A percentile compares a stretch with the other conserved stretches of the same genome.
Evolutionary conservation across 495 filamentous ascomycete genomes (phyloP).

Genomic region (Penicillium canescens): DNA sequence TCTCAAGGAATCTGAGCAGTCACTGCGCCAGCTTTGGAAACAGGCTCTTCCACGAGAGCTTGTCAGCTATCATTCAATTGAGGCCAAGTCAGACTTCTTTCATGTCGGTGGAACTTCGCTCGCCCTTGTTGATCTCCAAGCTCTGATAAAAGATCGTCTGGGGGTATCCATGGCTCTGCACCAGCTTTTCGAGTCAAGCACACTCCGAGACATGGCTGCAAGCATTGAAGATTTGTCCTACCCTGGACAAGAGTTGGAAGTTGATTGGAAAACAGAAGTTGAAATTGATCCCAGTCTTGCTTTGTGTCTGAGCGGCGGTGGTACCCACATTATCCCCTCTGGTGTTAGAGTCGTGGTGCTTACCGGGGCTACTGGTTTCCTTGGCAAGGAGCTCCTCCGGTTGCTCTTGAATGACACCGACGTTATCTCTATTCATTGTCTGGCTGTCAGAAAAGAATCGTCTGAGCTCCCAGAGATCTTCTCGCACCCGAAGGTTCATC

Average conservation of each 20-base stretch:
- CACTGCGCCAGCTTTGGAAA: constrained; percentile 28
- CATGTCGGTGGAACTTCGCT: constrained; percentile 40
- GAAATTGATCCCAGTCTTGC: background rate
- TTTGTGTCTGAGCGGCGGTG: background rate
- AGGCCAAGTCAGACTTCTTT: constrained; percentile 36
- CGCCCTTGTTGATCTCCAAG: constrained; percentile 31
- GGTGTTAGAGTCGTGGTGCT: constrained; percentile 19
- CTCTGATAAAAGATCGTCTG: constrained; percentile 22
- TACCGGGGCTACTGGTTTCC: constrained; percentile 38
- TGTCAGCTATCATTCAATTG: constrained; percentile 4
- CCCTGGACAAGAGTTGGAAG: background rate
- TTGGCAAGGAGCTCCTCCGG: constrained; percentile 31
- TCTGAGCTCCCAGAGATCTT: constrained; percentile 11
- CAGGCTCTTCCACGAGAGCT: constrained; percentile 19
- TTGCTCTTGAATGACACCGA: constrained; percentile 19
- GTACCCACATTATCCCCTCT: background rate
- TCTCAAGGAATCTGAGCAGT: constrained; percentile 9
- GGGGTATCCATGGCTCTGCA: constrained; percentile 22
- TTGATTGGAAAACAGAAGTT: constrained; percentile 28
- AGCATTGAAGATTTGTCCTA: constrained; percentile 4
- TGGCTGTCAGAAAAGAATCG: constrained; percentile 25
- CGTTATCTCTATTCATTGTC: constrained; percentile 29
- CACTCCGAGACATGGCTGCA: constrained; percentile 33
- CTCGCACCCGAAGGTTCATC: constrained; percentile 29
- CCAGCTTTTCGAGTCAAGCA: constrained; percentile 36